These are phyloP conservation scores for Stagonosporopsis cucurbitacearum DNA, from an alignment of 2,329 filamentous ascomycete species.

Conservation along the genomic window DNA sequence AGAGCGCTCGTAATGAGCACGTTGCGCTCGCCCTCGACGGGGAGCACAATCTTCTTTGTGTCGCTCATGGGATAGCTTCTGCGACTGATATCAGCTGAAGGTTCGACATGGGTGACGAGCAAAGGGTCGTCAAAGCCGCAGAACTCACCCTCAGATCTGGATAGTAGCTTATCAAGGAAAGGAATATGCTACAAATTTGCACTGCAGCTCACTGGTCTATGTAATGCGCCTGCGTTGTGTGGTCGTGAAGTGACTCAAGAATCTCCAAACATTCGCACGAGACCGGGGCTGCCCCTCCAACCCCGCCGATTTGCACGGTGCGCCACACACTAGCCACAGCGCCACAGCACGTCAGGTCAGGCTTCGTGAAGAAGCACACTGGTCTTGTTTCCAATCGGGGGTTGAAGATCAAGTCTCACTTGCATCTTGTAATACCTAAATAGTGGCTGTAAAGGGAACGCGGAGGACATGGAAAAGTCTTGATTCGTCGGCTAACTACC, in stretches of 20 bases:
- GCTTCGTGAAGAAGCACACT: background rate
- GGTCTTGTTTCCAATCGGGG: background rate
- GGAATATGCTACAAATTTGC: background rate
- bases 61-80: slow-evolving; percentile 32
- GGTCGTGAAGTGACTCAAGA: slow-evolving; percentile 35
- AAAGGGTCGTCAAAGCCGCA: background rate
- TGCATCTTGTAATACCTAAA: background rate
- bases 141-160: background rate
- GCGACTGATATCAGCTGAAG: slow-evolving; percentile 6
- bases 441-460: background rate
- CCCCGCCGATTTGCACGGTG: slow-evolving; percentile 20
- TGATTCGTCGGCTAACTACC: slow-evolving; percentile 18
- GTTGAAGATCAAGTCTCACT: background rate
- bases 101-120: background rate
- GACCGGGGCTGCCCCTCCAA: slow-evolving; percentile 33
- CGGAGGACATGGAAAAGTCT: background rate
- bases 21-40: slow-evolving; percentile 72
- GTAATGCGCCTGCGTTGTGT: background rate
- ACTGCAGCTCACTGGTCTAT: slow-evolving; percentile 9
- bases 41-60: slow-evolving; percentile 54
- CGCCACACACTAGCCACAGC: slow-evolving; percentile 14
- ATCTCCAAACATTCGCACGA: slow-evolving; percentile 22
- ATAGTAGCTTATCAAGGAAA: background rate
- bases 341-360: slow-evolving; percentile 11
- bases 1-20: slow-evolving; percentile 91